A percentile compares a stretch with the other conserved stretches of the same genome.
These are phyloP conservation scores for Clonostachys solani DNA, from an alignment of 2,329 filamentous ascomycete genomes.

Conservation along the genomic window DNA sequence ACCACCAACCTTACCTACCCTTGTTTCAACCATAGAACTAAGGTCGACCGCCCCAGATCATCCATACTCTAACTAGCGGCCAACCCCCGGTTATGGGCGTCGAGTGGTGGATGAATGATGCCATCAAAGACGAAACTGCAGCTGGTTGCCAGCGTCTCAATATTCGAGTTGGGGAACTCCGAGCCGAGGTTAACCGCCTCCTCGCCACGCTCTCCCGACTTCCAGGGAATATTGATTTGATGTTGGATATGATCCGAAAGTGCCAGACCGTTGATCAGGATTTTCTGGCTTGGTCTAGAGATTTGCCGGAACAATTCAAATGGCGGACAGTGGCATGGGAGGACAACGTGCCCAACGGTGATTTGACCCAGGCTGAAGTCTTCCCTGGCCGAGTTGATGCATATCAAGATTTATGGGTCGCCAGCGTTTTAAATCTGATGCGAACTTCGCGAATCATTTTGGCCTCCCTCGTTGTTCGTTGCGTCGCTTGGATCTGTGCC, in stretches of 20 bases:
- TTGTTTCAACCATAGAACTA: constrained; percentile 1
- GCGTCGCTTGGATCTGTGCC: constrained; percentile 55
- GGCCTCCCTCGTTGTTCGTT: constrained; percentile 51
- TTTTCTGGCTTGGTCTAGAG: constrained; percentile 44
- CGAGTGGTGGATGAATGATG: constrained; percentile 56
- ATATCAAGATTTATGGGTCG: constrained; percentile 55
- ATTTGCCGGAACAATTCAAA: constrained; percentile 44
- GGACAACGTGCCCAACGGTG: constrained; percentile 43
- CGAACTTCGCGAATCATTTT: constrained; percentile 50
- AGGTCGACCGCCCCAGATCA: constrained; percentile 32
- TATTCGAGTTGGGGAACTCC: constrained; percentile 51
- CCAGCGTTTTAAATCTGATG: constrained; percentile 52
- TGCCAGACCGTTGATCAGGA: constrained; percentile 49
- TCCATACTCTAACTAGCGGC: constrained; percentile 50
- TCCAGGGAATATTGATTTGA: constrained; percentile 42
- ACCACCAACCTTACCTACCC: too few relatives aligned
- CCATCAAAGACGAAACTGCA: constrained; percentile 42
- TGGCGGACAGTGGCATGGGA: constrained; percentile 51
- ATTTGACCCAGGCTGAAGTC: constrained; percentile 49
- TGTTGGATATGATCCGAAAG: constrained; percentile 46
- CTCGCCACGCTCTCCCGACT: constrained; percentile 41
- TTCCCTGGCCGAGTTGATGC: constrained; percentile 58
- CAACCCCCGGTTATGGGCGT: constrained; percentile 47
- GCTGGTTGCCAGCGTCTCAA: constrained; percentile 45
- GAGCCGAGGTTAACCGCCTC: constrained; percentile 45